A percentile compares a stretch with the other conserved stretches of the same genome.
Evolutionary conservation across 2,329 filamentous ascomycete species (phyloP).

Genomic region (Botrytis byssoidea): DNA sequence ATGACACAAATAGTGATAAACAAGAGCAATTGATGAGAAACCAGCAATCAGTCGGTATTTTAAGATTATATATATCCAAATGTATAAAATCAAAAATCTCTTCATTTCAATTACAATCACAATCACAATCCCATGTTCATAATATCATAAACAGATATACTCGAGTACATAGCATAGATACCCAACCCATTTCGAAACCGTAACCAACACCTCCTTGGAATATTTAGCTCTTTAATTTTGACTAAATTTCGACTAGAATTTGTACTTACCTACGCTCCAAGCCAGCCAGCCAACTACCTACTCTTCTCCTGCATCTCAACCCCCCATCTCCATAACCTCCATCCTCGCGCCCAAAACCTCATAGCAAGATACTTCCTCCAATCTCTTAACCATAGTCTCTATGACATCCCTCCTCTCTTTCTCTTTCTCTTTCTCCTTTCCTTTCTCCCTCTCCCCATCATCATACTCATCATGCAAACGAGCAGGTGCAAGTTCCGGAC

Average conservation of each 20-base stretch:
- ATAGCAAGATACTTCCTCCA: neutral
- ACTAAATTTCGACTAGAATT: too few species aligned
- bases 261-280: too few species aligned
- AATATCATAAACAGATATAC: neutral
- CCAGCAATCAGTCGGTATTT: too few species aligned
- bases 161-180: neutral
- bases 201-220: neutral
- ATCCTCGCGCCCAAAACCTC: neutral
- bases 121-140: neutral
- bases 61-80: accelerated
- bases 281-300: too few species aligned
- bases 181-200: too few species aligned
- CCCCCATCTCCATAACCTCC: neutral
- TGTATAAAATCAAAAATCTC: neutral
- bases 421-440: neutral
- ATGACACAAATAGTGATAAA: too few species aligned
- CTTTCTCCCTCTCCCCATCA: too few species aligned
- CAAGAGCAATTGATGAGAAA: too few species aligned
- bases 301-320: too few species aligned
- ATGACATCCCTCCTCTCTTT: neutral
- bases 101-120: neutral
- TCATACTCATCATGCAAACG: neutral
- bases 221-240: neutral
- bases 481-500: neutral
- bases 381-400: neutral